Conservation (phyloP, 257 asterid species). For the Gentiana dahurica region DNA sequence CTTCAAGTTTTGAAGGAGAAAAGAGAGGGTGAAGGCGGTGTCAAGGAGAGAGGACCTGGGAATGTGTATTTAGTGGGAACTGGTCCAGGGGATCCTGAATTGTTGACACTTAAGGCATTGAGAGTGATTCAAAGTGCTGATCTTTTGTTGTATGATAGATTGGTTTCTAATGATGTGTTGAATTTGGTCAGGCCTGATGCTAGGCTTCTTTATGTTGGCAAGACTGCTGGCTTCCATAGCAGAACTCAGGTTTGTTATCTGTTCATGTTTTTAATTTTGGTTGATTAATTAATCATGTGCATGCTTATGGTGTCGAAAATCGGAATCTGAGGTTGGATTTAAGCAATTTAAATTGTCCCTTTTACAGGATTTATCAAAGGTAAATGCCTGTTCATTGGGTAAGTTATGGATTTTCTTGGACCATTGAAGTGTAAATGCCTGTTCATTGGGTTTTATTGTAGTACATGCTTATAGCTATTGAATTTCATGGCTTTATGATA, state of each 20-base stretch:
- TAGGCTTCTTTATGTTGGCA: conserved; percentile 92
- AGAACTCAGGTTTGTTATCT: conserved; percentile 74
- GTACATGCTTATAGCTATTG: too few relatives aligned
- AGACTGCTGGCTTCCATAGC: conserved; percentile 97
- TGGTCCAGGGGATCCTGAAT: conserved; percentile 94
- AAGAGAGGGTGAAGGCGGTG: conserved; percentile 37
- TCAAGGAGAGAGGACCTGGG: conserved; percentile 41
- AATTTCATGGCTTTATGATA: too few relatives aligned
- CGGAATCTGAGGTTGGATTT: too few relatives aligned
- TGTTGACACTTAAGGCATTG: conserved; percentile 80
- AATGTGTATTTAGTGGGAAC: conserved; percentile 96
- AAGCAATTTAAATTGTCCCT: too few relatives aligned
- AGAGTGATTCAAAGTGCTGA: conserved; percentile 77
- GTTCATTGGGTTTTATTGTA: too few relatives aligned
- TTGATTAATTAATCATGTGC: conserved; percentile 2
- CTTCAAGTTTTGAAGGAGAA: conserved; percentile 64
- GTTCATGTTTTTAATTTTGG: neutral
- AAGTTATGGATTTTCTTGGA: too few relatives aligned
- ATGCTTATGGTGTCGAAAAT: too few relatives aligned
- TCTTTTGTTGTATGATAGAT: conserved; percentile 79
- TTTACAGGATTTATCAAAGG: too few relatives aligned
- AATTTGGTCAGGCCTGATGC: conserved; percentile 69
- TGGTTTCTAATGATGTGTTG: conserved; percentile 90
- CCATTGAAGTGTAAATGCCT: too few relatives aligned
- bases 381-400: too few relatives aligned